Base-by-base conservation (phyloP, 805 yeast genomes). In the Metschnikowia dekortorum region DNA sequence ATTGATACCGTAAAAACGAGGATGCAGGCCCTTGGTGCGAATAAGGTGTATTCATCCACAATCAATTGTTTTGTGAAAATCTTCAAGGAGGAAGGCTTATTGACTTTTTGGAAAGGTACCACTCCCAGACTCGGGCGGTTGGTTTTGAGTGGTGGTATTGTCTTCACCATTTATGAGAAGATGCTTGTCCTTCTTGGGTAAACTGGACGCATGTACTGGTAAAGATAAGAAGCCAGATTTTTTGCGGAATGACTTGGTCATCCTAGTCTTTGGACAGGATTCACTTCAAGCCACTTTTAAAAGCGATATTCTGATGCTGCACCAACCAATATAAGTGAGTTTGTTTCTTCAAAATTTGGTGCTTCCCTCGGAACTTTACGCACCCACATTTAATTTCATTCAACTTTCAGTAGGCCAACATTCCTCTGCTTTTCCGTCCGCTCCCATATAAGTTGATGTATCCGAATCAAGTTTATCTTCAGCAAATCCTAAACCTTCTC, bases 31-130 rank as follows among this genome's bases (percentile, higher is more conserved):
- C 77, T 92, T 56, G 91, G 88, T 34, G 87, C 96, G 7, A 78
- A 78, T 46, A 76, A 78, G 59, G 69, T 78, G 61, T 94, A 92
- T 70, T 66, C 79, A 1, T 81, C 90, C 43, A 91, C 97, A 0
- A 18, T 85, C 38, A 80, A 92, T 69, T 92, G 98, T 69, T 91
- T 95, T 60, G 80, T 71, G 16, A 83, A 80, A 55, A 84, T 94
- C 46, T 85, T 87, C 67, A 84, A 74, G 62, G 85, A 92, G 48
- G 99, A 92, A 70, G 99, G 99, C 8, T 71, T 91, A 56, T 72
- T 81, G 62, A 87, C 97, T 5, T 89, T 90, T 71, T 92, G 99
- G 99, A 89, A 89, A 70, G 99, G 99, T 54, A 96, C 98, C 34
- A 94, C 98, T 2, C 98, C 99, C 42, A 80, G 99, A 64, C 74